Evolutionary conservation across 441 rosid species (phyloP).

Genomic region (Croton setiger): DNA sequence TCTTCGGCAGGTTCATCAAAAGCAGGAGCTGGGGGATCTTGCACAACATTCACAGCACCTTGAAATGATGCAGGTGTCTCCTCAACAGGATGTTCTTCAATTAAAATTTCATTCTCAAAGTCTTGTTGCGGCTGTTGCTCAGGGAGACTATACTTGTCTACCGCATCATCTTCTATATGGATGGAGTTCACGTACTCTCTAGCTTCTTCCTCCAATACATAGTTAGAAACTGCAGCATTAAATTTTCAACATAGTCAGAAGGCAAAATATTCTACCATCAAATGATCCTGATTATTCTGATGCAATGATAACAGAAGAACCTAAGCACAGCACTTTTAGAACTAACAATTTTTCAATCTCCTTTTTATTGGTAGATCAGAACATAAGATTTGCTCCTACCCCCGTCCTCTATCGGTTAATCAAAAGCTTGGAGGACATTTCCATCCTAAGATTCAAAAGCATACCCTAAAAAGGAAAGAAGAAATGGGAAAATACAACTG

Average conservation of each 20-base stretch:
- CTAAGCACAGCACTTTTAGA: not conserved
- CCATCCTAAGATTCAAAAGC: not conserved
- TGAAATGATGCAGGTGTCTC: slow-evolving; percentile 40
- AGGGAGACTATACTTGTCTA: slow-evolving; percentile 42
- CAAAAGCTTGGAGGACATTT: not conserved
- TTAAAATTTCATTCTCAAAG: slow-evolving; percentile 33
- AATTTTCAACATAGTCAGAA: slow-evolving; percentile 14
- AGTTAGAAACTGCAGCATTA: slow-evolving; percentile 40
- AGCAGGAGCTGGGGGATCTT: slow-evolving; percentile 41
- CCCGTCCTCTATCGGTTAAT: not conserved
- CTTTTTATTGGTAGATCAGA: not conserved
- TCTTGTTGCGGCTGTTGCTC: slow-evolving; percentile 45
- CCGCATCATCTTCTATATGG: slow-evolving; percentile 47
- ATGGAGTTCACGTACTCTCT: slow-evolving; percentile 38
- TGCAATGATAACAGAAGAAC: not conserved
- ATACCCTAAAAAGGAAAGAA: too few relatives aligned
- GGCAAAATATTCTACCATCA: not conserved
- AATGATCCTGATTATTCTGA: not conserved
- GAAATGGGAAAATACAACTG: not conserved
- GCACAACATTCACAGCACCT: slow-evolving; percentile 31
- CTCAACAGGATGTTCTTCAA: slow-evolving; percentile 39
- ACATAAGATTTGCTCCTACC: not conserved
- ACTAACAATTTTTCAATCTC: not conserved
- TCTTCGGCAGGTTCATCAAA: slow-evolving; percentile 53
- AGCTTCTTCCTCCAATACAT: slow-evolving; percentile 47